phyloP scores from a whole-genome alignment of 768 basidiomycete species.

The Phaffia tasmanica region DNA sequence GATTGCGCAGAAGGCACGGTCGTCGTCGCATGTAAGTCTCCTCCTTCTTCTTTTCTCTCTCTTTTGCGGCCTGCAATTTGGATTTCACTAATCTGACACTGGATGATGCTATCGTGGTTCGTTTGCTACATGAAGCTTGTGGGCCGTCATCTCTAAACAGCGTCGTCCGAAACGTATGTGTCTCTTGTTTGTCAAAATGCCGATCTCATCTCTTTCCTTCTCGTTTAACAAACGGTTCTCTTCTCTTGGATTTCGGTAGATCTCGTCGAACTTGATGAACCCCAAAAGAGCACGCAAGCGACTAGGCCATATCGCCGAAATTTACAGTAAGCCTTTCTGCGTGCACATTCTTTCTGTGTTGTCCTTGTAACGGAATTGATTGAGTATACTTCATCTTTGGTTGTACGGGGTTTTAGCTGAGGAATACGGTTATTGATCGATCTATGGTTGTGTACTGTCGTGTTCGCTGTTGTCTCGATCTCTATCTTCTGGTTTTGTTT shows the following conservation, averaged over 20 bases:
- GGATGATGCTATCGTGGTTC: not conserved
- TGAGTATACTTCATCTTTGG: not conserved
- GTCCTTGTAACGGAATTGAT: not conserved
- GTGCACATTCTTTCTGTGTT: not conserved
- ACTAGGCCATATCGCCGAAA: constrained; percentile 19
- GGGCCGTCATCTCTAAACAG: constrained; percentile 61
- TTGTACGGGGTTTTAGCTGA: constrained; percentile 4
- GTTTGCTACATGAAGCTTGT: constrained; percentile 47
- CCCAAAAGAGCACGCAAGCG: constrained; percentile 4
- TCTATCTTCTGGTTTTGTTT: not conserved
- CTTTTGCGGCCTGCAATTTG: constrained; percentile 6
- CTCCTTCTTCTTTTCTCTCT: too few species aligned
- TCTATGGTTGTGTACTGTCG: not conserved
- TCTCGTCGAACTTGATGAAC: constrained; percentile 10
- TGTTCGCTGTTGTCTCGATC: not conserved
- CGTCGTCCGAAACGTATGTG: constrained; percentile 50
- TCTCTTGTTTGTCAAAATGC: not conserved
- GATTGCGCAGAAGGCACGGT: constrained; percentile 47
- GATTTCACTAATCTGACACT: not conserved
- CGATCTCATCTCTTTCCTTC: not conserved
- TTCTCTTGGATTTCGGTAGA: not conserved
- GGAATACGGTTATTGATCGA: constrained; percentile 24
- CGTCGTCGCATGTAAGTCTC: constrained; percentile 57
- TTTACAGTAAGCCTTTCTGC: constrained; percentile 14
- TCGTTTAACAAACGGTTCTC: not conserved